Base-by-base conservation (phyloP, 2,329 filamentous ascomycete species). In the Passalora sequoiae region DNA sequence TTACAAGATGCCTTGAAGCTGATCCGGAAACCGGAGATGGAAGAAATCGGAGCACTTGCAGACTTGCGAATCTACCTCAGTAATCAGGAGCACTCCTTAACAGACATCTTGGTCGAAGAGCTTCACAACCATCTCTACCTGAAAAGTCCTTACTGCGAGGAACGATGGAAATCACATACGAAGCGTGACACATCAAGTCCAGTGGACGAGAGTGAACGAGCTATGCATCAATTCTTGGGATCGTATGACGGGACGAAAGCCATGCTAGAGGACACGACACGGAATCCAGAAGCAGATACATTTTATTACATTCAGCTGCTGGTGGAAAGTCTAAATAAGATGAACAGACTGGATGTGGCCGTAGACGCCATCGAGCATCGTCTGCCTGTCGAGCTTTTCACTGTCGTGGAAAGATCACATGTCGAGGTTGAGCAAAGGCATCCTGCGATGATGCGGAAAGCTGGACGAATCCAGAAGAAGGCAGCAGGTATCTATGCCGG, bases 91-190 rank as follows among this genome's bases (percentile, higher is more conserved):
- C 86, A 84, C 20, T 82, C 87, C 0, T 70, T 98, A 51, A 91
- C 91, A 60, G 92, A 98, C 60, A 97, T 97, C 40, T 66, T 98
- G 43, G 82, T 97, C n/a, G 92, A 98, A 63, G 92, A 98, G 66
- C 73, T 98, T 24, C 92, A 98, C 62, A 92, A 94, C 63, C 92
- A 98, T 67, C 75, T 98, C 3, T 98, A 98, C 62, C 79, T 98
- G 28, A 97, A 97, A 64, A 97, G 91, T 3, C 92, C 91, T 0
- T 98, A 98, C 63, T 97, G 91, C 61, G 89, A 95, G 62, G 88
- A 95, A 62, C 77, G 92, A 54, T 98, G 92, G 92, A 94, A 94
- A 66, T 78, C 77, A 46, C 79, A 94, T 47, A 76, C 83, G 27
- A 84, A 83, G 56, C 37, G 77, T 76, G 27, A 53, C 36, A 9